Evolutionary conservation across 805 yeast species (phyloP).

Genomic region (Saitoella complicata): DNA sequence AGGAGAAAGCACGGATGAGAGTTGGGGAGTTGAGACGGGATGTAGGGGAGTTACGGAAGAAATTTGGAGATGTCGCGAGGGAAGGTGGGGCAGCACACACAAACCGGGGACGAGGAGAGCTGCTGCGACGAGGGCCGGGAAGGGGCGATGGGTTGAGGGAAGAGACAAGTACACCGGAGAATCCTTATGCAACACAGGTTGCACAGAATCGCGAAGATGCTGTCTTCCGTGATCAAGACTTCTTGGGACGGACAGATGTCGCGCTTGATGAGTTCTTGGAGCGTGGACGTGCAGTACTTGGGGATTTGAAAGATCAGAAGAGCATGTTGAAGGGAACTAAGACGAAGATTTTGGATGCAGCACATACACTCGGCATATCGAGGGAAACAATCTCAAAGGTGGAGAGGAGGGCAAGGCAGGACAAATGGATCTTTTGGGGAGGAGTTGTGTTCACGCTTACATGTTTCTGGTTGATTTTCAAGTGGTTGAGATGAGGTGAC

Average conservation of each 20-base stretch:
- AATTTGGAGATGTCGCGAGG: conserved; percentile 37
- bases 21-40: conserved; percentile 37
- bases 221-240: conserved; percentile 18
- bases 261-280: conserved; percentile 82
- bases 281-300: conserved; percentile 74
- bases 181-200: conserved; percentile 16
- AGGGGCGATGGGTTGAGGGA: conserved; percentile 12
- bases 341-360: conserved; percentile 44
- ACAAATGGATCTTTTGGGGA: conserved; percentile 72
- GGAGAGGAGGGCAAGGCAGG: conserved; percentile 69
- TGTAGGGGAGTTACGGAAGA: conserved; percentile 28
- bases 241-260: conserved; percentile 45
- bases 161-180: conserved; percentile 13
- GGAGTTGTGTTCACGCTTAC: conserved; percentile 48
- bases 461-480: conserved; percentile 49
- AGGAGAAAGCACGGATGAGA: conserved; percentile 43
- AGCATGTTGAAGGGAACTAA: conserved; percentile 50
- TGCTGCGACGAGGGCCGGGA: conserved; percentile 35
- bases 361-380: conserved; percentile 74
- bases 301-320: conserved; percentile 74
- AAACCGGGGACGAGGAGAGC: conserved; percentile 33
- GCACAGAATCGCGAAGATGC: conserved; percentile 7
- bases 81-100: conserved; percentile 39
- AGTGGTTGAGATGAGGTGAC: conserved; percentile 36
- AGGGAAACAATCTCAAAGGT: conserved; percentile 65